Evolutionary conservation across 257 asterid genomes (phyloP), one percentile per base, ranked within the genome.

Genomic region (Primulina tabacum): DNA sequence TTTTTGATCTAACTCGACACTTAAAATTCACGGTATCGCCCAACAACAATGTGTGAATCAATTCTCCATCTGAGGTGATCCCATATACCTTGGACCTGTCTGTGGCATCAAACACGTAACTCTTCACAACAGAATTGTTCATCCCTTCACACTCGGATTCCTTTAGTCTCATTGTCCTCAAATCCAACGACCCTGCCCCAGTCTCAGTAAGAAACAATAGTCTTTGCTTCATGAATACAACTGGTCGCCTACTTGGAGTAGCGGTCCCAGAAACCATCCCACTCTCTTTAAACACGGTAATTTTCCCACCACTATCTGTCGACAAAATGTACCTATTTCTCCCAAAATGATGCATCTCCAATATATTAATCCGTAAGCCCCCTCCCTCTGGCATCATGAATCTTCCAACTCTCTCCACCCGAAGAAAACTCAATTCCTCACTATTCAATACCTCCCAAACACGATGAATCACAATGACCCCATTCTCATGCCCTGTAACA

Each of bases 141-240:
- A 91, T 60, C 2, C 97, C 97, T 77, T 94, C 99, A n/a, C 99
- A 94, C 6, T 79, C 87, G 2, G 95, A 77, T 67, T 92, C 97
- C 82, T 86, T 88, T 37, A 94, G 73, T 74, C 79, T 94, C 97
- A 91, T 91, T 59, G 95, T 86, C 82, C 97, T 86, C 79, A 94
- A 83, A 82, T 94, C 99, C 81, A 94, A 80, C 0, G 97, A 91
- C 34, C 99, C 99, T 0, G 99, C 97, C 26, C 99, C 99, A 2
- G 86, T 80, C 20, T 89, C 97, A 0, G 97, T 89, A 8, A 94
- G 89, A 80, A 91, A 94, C 87, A 94, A 38, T 64, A 94, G 97
- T 77, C 97, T 77, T 72, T 94, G 99, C 84, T 88, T 94, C 82
- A 88, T 83, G 89, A 94, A 94, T 0, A 88, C 92, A 43, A 94